These are phyloP conservation scores for Botrytis paeoniae DNA, from an alignment of 2,329 filamentous ascomycete species.

Conservation along the genomic window DNA sequence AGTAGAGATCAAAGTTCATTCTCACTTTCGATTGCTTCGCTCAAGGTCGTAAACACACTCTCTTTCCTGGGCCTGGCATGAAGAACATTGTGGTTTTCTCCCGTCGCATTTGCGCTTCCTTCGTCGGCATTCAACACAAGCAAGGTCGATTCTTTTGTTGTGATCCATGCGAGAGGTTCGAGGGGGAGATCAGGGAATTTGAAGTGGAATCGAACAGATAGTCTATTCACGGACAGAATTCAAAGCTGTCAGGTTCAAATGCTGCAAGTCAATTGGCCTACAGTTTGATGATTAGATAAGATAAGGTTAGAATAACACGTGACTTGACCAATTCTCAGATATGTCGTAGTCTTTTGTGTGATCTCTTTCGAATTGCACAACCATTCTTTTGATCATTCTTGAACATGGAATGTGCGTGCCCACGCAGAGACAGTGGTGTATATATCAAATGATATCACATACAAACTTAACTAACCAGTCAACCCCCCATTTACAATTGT, in stretches of 20 bases:
- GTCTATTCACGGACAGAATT: neutral
- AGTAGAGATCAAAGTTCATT: neutral
- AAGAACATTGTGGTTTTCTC: neutral
- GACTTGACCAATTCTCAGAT: neutral
- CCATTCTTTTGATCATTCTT: neutral
- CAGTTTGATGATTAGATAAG: neutral
- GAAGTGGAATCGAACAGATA: neutral
- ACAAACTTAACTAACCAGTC: neutral
- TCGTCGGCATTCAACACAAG: neutral
- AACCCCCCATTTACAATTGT: neutral
- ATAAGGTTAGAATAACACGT: neutral
- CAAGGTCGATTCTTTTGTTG: neutral
- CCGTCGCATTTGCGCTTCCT: slow-evolving; percentile 3
- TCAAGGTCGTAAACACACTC: neutral
- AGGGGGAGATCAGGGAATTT: neutral
- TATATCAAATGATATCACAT: neutral
- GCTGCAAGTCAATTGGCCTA: neutral
- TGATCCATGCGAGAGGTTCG: neutral
- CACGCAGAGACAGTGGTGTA: neutral
- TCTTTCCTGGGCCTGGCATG: neutral
- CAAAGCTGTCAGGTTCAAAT: neutral
- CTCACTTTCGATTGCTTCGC: neutral
- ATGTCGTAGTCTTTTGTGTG: neutral
- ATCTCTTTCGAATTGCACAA: neutral
- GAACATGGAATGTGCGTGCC: neutral